Conservation (phyloP, 352 stramenopile species). For the Pythium rhizo-oryzae region DNA sequence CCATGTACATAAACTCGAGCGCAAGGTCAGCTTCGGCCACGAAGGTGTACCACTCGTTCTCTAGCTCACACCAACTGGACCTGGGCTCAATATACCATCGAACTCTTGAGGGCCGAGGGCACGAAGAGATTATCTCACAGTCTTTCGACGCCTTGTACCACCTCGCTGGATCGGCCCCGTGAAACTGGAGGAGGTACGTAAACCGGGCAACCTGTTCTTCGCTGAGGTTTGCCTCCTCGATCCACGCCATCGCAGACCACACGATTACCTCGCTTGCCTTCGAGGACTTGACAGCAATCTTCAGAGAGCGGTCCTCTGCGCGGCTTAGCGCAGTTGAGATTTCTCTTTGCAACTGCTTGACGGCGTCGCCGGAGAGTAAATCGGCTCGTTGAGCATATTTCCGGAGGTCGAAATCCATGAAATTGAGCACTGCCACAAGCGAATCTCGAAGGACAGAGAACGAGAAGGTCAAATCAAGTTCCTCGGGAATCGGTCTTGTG, state of each 20-base stretch:
- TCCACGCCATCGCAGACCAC: not conserved
- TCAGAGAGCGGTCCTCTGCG: not conserved
- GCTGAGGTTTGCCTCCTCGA: not conserved
- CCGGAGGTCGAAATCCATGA: slow-evolving; percentile 16
- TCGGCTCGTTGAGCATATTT: slow-evolving; percentile 12
- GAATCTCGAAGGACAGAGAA: slow-evolving; percentile 8
- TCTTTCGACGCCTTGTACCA: slow-evolving; percentile 26
- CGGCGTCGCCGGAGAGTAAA: slow-evolving; percentile 16
- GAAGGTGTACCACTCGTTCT: slow-evolving; percentile 25
- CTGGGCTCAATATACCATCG: slow-evolving; percentile 32
- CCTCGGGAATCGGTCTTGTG: not conserved
- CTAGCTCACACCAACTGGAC: not conserved
- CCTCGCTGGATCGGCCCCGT: slow-evolving; percentile 9
- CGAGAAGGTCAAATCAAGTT: slow-evolving; percentile 1
- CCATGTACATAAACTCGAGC: slow-evolving; percentile 32
- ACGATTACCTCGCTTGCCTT: slow-evolving; percentile 8
- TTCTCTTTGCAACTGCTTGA: slow-evolving; percentile 10
- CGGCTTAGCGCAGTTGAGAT: slow-evolving; percentile 10
- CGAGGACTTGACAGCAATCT: not conserved
- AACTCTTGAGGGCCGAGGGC: slow-evolving; percentile 2
- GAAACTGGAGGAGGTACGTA: not conserved
- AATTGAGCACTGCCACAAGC: slow-evolving; percentile 10
- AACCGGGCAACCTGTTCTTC: slow-evolving; percentile 4
- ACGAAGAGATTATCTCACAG: slow-evolving; percentile 11
- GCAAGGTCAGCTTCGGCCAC: slow-evolving; percentile 29